phyloP scores from a whole-genome alignment of 306 rosid genomes.

The Glycine latifolia region DNA sequence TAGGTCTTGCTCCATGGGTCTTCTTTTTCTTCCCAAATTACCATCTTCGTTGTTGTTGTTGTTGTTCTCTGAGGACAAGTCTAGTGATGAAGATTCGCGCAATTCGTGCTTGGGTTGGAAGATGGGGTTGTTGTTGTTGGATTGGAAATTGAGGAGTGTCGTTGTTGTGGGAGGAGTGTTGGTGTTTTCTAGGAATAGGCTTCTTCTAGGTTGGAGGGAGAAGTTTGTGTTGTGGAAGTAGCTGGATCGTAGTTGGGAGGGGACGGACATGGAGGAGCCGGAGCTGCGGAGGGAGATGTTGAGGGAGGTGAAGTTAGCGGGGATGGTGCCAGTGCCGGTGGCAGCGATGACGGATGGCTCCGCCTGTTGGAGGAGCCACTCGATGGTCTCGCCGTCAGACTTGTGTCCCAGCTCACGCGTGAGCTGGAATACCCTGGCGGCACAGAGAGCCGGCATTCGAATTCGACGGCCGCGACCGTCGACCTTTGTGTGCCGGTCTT shows the following conservation, averaged over 20 bases:
- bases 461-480: constrained; percentile 79
- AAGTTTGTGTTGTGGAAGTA: constrained; percentile 78
- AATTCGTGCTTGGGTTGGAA: constrained; percentile 77
- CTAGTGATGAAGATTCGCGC: background rate
- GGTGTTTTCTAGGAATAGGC: constrained; percentile 56
- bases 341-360: constrained; percentile 93
- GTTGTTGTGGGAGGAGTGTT: constrained; percentile 49
- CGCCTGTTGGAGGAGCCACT: constrained; percentile 84
- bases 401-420: constrained; percentile 49
- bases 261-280: constrained; percentile 88
- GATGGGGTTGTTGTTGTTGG: constrained; percentile 53
- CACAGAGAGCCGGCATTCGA: constrained; percentile 91
- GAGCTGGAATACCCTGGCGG: constrained; percentile 81
- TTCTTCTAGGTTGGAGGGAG: constrained; percentile 58
- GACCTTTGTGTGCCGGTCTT: constrained; percentile 77
- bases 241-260: constrained; percentile 69
- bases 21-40: constrained; percentile 60
- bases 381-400: constrained; percentile 50
- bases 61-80: constrained; percentile 9
- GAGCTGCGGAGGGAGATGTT: constrained; percentile 78
- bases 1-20: constrained; percentile 59
- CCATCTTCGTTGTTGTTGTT: constrained; percentile 51
- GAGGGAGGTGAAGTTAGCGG: constrained; percentile 70
- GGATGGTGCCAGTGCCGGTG: constrained; percentile 92
- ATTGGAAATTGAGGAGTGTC: constrained; percentile 72